Evolutionary conservation across 495 filamentous ascomycete genomes (phyloP), one percentile per base, ranked within the genome.

Genomic region (Penicillium arizonense): DNA sequence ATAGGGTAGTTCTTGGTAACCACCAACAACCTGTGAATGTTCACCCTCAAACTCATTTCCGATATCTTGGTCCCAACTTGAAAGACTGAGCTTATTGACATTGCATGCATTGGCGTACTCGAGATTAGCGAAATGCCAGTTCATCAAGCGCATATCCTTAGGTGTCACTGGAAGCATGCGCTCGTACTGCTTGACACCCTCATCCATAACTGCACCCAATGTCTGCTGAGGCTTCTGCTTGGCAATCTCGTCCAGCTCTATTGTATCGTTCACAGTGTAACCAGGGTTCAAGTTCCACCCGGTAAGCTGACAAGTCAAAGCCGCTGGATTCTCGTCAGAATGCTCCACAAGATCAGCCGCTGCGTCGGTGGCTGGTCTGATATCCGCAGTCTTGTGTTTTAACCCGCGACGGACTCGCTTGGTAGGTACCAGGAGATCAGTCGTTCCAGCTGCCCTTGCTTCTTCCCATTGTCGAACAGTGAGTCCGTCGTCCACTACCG

Each of bases 41-140:
- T 89, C 85, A 14, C 94, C 94, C 63, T 96, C 91, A 69, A 96
- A 97, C 59, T 99, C 94, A 66, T 99, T 97, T 1, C 95, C 94
- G 39, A 90, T 89, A 62, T 97, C 94, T 62, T 97, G 87, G 69
- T 99, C 94, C 90, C 94, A 97, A 2, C 91, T 87, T 8, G 87
- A 86, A 3, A 99, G 82, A 69, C 93, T 97, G 14, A 97, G 81
- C 47, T 88, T 85, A 50, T 86, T 81, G 47, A 95, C 85, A 63
- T 91, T 96, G 5, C 82, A 85, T 0, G 94, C 95, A 62, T 97
- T 97, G 41, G 93, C 92, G 62, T 99, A 99, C 64, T 99, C 94
- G 26, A 97, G 78, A 62, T 99, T 99, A 52, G 95, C 94, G 66
- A 96, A 86, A 71, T 99, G 95, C 94, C 94, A 99, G 62, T 97